Evolutionary conservation across 805 yeast species (phyloP).

Genomic region (Cyberlindnera bimundalis): DNA sequence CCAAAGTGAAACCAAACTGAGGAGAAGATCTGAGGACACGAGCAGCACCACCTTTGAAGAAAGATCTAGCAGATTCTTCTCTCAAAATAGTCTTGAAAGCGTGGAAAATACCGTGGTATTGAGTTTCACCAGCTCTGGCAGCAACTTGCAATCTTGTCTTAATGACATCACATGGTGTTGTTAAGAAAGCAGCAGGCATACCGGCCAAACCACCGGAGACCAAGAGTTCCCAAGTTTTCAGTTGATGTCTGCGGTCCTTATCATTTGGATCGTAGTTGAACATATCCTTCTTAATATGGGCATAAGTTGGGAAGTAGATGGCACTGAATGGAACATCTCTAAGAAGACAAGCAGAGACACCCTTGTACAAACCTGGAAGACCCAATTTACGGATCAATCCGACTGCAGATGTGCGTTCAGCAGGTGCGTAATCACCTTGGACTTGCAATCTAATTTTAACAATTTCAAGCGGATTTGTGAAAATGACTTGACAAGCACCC

Average conservation of each 20-base stretch:
- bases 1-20: constrained; percentile 95
- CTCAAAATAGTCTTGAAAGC: constrained; percentile 69
- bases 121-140: constrained; percentile 70
- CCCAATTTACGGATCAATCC: constrained; percentile 79
- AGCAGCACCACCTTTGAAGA: constrained; percentile 96
- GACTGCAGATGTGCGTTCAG: constrained; percentile 44
- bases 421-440: constrained; percentile 63
- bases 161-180: constrained; percentile 96
- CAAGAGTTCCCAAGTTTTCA: constrained; percentile 81
- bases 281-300: constrained; percentile 79
- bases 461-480: constrained; percentile 94
- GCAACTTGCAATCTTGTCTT: constrained; percentile 92
- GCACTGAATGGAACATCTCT: constrained; percentile 98
- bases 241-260: constrained; percentile 51
- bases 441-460: constrained; percentile 93
- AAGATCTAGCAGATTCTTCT: constrained; percentile 83
- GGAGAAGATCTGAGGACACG: constrained; percentile 94
- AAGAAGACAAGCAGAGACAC: constrained; percentile 84
- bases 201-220: constrained; percentile 94
- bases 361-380: constrained; percentile 81
- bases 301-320: constrained; percentile 95
- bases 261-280: constrained; percentile 78
- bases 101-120: constrained; percentile 72
- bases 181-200: constrained; percentile 94
- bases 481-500: constrained; percentile 94